Percentiles rank a stretch among this genome's conserved stretches.
phyloP scores from a whole-genome alignment of 495 filamentous ascomycete genomes.

The Immersiella caudata region DNA sequence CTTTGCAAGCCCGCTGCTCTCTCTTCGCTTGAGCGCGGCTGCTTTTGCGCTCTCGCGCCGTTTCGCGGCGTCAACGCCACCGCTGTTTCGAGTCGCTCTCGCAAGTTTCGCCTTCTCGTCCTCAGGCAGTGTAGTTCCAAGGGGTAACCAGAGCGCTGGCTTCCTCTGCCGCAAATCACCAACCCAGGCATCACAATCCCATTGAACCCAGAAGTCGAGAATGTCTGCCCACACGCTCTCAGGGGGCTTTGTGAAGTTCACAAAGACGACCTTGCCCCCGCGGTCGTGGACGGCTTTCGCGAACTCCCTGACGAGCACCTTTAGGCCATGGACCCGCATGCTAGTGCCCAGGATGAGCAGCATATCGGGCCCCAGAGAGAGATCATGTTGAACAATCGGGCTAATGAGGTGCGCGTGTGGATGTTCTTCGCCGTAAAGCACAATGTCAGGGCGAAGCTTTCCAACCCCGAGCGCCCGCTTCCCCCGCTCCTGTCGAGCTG shows the following conservation, averaged over 20 bases:
- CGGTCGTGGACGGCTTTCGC: slow-evolving; percentile 68
- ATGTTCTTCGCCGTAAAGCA: slow-evolving; percentile 72
- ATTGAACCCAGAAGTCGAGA: slow-evolving; percentile 69
- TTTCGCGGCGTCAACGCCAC: slow-evolving; percentile 32
- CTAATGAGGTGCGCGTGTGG: slow-evolving; percentile 65
- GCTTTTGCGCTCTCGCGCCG: slow-evolving; percentile 29
- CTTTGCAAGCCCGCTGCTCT: slow-evolving; percentile 9
- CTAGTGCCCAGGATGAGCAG: slow-evolving; percentile 70
- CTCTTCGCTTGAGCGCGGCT: slow-evolving; percentile 26
- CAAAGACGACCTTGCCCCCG: slow-evolving; percentile 66
- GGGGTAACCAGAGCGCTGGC: slow-evolving; percentile 58
- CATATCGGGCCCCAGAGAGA: slow-evolving; percentile 62
- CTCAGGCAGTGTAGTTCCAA: slow-evolving; percentile 38
- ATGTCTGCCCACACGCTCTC: slow-evolving; percentile 69
- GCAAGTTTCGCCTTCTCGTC: slow-evolving; percentile 37
- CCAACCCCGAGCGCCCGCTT: slow-evolving; percentile 66
- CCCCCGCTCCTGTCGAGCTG: slow-evolving; percentile 59
- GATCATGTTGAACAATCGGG: slow-evolving; percentile 63
- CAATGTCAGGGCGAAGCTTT: slow-evolving; percentile 66
- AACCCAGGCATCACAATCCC: slow-evolving; percentile 75
- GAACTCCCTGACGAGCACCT: slow-evolving; percentile 67
- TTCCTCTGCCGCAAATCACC: slow-evolving; percentile 58
- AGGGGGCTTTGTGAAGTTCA: slow-evolving; percentile 68
- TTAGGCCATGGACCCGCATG: slow-evolving; percentile 68
- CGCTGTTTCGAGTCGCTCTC: slow-evolving; percentile 33